Conservation (phyloP, 192 early-diverging fungal species). For the Linnemannia schmuckeri region DNA sequence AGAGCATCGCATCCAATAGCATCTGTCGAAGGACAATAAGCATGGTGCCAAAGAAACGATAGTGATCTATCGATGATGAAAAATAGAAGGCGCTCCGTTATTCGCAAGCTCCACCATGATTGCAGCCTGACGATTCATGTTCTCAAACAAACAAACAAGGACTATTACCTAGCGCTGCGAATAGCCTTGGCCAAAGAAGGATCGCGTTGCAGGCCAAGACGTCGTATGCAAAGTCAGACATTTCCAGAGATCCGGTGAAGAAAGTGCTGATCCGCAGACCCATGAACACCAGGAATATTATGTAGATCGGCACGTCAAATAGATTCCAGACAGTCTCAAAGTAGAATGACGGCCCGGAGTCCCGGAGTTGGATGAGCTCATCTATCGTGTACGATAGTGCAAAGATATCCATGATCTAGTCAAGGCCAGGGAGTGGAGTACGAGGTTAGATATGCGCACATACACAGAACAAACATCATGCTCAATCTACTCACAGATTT, state of each 20-base stretch:
- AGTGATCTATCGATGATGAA: constrained; percentile 30
- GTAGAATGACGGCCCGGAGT: constrained; percentile 57
- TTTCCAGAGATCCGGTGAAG: constrained; percentile 28
- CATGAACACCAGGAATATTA: constrained; percentile 54
- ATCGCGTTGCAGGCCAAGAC: constrained; percentile 58
- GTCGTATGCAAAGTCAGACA: constrained; percentile 51
- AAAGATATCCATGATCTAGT: constrained; percentile 55
- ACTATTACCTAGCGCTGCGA: constrained; percentile 48
- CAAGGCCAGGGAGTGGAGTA: background rate
- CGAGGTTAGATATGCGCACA: background rate
- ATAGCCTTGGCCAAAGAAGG: constrained; percentile 58
- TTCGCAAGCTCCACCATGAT: too few relatives aligned
- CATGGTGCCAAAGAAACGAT: constrained; percentile 60
- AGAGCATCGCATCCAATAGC: constrained; percentile 57
- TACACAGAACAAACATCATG: background rate
- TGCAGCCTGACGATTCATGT: background rate
- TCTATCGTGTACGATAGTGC: constrained; percentile 47
- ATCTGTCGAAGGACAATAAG: constrained; percentile 59
- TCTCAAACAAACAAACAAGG: background rate
- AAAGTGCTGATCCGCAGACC: constrained; percentile 38
- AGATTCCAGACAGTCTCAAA: constrained; percentile 63
- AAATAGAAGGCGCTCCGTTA: background rate
- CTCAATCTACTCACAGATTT: background rate
- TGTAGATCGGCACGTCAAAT: constrained; percentile 57
- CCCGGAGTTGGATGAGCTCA: constrained; percentile 52